A percentile compares a stretch with the other conserved stretches of the same genome.
Evolutionary conservation across 805 yeast genomes (phyloP).

Genomic region (Barnettozyma pratensis): DNA sequence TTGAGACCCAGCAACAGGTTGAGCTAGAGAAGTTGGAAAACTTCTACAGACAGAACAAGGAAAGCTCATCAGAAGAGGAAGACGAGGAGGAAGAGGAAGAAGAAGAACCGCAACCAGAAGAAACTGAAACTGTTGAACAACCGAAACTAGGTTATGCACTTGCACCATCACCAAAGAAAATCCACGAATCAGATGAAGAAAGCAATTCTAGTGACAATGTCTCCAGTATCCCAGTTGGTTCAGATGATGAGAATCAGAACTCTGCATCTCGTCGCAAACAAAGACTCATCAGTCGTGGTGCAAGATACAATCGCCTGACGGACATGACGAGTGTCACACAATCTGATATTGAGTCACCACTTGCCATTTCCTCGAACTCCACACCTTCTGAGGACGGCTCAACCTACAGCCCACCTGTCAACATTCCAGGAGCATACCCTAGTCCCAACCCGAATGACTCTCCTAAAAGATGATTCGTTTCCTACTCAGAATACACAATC

Average conservation of each 20-base stretch:
- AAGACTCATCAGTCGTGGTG: constrained; percentile 20
- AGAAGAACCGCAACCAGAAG: not conserved
- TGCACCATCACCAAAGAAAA: constrained; percentile 3
- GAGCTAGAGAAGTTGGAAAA: constrained; percentile 21
- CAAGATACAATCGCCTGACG: not conserved
- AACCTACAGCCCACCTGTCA: constrained; percentile 3
- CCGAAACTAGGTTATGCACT: constrained; percentile 10
- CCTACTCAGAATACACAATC: too few species aligned
- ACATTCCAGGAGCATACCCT: constrained; percentile 8
- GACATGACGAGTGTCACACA: not conserved
- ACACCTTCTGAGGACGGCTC: not conserved
- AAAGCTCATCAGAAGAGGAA: constrained; percentile 17
- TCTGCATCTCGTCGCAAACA: constrained; percentile 22
- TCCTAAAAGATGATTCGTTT: not conserved
- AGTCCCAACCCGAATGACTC: not conserved
- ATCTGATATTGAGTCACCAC: not conserved
- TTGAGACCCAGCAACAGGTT: constrained; percentile 22
- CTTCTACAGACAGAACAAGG: constrained; percentile 25
- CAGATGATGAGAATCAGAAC: constrained; percentile 20
- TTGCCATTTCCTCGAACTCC: not conserved
- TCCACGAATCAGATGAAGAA: constrained; percentile 12
- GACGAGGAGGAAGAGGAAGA: constrained; percentile 12
- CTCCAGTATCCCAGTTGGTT: constrained; percentile 21
- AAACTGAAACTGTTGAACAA: not conserved
- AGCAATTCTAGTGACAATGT: constrained; percentile 14